Conservation (phyloP, 495 filamentous ascomycete species). For the Penicillium waksmanii region DNA sequence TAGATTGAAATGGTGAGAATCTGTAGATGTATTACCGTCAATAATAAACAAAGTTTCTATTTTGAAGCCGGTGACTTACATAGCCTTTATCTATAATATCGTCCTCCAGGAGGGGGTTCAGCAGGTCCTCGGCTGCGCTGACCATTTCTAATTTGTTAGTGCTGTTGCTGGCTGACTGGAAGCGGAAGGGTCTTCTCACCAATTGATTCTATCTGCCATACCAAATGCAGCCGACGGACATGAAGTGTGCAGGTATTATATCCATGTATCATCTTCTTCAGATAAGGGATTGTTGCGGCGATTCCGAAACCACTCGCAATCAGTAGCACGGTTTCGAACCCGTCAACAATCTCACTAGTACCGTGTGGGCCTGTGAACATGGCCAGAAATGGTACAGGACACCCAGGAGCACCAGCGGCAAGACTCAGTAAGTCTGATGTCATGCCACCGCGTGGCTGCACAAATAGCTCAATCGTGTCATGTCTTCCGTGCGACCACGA, state of each 20-base stretch:
- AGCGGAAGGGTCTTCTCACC: slow-evolving; percentile 5
- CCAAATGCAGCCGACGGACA: slow-evolving; percentile 31
- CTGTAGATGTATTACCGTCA: slow-evolving; percentile 13
- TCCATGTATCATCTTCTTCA: slow-evolving; percentile 34
- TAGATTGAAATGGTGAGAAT: slow-evolving; percentile 31
- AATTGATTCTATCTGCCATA: slow-evolving; percentile 33
- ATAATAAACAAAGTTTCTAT: slow-evolving; percentile 5
- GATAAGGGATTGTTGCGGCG: slow-evolving; percentile 27
- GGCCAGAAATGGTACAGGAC: slow-evolving; percentile 17
- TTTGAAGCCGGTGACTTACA: slow-evolving; percentile 16
- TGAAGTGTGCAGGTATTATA: slow-evolving; percentile 28
- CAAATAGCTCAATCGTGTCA: slow-evolving; percentile 29
- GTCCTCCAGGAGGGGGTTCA: slow-evolving; percentile 28
- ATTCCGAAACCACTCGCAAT: slow-evolving; percentile 32
- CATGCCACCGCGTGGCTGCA: slow-evolving; percentile 18
- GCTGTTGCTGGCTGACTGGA: background rate
- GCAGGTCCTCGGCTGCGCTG: slow-evolving; percentile 10
- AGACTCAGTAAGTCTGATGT: background rate
- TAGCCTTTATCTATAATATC: slow-evolving; percentile 29
- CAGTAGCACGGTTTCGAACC: slow-evolving; percentile 34
- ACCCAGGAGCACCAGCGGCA: background rate
- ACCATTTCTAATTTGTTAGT: slow-evolving; percentile 15
- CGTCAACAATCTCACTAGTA: slow-evolving; percentile 16
- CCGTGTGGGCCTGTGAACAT: slow-evolving; percentile 37
- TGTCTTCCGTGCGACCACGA: slow-evolving; percentile 34